Percentiles rank a stretch among this genome's conserved stretches.
Evolutionary conservation across 495 filamentous ascomycete species (phyloP).

Genomic region (Baudoinia panamericana): DNA sequence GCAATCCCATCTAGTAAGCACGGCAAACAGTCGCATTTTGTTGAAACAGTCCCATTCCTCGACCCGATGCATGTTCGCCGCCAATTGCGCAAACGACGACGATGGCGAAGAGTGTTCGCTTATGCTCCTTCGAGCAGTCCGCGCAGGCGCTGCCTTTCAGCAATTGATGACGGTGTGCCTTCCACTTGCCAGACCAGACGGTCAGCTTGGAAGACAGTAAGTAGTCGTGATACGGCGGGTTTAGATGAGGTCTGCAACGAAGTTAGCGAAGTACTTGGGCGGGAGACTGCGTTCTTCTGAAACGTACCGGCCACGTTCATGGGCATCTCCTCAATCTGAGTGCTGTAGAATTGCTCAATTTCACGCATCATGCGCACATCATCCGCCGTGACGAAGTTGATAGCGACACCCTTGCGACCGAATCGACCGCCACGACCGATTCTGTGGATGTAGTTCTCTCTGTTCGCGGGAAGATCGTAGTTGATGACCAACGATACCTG

Average conservation of each 20-base stretch:
- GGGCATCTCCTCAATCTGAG: slow-evolving; percentile 77
- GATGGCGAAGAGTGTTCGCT: no score
- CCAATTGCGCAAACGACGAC: slow-evolving; percentile 1
- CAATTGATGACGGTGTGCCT: not conserved
- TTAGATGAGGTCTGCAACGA: slow-evolving; percentile 25
- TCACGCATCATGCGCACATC: slow-evolving; percentile 99
- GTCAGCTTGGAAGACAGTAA: slow-evolving; percentile 1
- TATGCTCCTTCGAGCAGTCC: not conserved
- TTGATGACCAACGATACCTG: slow-evolving; percentile 99
- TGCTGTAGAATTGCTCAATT: slow-evolving; percentile 74
- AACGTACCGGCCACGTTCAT: slow-evolving; percentile 58
- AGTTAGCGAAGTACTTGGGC: slow-evolving; percentile 6
- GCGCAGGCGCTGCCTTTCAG: not conserved
- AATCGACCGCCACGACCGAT: slow-evolving; percentile 98
- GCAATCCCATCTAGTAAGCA: slow-evolving; percentile 6
- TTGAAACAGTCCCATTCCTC: slow-evolving; percentile 5
- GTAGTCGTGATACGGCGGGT: not conserved
- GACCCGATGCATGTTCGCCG: slow-evolving; percentile 2
- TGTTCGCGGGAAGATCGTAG: slow-evolving; percentile 96
- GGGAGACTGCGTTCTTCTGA: not conserved
- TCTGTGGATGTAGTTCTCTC: slow-evolving; percentile 99
- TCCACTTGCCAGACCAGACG: not conserved
- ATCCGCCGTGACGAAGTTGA: slow-evolving; percentile 99
- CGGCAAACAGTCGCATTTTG: slow-evolving; percentile 1
- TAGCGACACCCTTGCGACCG: slow-evolving; percentile 98